These are phyloP conservation scores for Cymbopogon flexuosus DNA, from an alignment of 202 grass and related monocot species.

Conservation along the genomic window DNA sequence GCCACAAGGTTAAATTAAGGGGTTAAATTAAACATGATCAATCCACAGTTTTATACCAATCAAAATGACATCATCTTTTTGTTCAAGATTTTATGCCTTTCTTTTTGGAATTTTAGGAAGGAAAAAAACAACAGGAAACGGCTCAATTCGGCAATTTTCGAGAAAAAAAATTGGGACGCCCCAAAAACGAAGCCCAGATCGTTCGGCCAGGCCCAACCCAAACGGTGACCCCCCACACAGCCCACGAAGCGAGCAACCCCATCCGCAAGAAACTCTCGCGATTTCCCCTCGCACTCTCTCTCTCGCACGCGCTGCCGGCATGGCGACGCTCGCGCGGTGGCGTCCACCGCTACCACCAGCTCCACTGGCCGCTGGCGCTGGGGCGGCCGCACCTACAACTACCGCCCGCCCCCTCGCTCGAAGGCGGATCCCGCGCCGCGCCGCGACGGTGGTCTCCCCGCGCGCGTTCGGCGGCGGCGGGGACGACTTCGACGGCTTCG, in stretches of 20 bases:
- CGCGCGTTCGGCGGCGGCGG: constrained; percentile 56
- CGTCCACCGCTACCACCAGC: constrained; percentile 19
- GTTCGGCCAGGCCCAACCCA: neutral
- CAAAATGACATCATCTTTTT: too few relatives aligned
- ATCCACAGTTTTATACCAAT: too few relatives aligned
- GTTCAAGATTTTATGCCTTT: neutral
- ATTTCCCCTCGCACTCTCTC: neutral
- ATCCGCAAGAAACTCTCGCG: constrained; percentile 39
- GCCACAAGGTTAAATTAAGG: too few relatives aligned
- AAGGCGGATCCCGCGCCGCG: neutral
- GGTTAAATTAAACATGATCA: neutral
- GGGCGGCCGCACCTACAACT: neutral
- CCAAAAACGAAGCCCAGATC: neutral
- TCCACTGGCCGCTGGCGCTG: neutral
- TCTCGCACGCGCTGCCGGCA: constrained; percentile 49
- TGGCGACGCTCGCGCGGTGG: constrained; percentile 57
- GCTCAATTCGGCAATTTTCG: neutral
- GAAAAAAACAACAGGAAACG: neutral
- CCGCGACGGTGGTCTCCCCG: constrained; percentile 8
- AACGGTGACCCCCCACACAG: neutral
- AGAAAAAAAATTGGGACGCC: neutral
- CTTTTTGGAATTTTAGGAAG: neutral
- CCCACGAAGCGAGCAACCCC: constrained; percentile 35
- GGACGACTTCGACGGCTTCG: constrained; percentile 68
- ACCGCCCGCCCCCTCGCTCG: neutral